These are phyloP conservation scores for Heteromeles arbutifolia DNA, from an alignment of 306 rosid genomes.

Conservation along the genomic window DNA sequence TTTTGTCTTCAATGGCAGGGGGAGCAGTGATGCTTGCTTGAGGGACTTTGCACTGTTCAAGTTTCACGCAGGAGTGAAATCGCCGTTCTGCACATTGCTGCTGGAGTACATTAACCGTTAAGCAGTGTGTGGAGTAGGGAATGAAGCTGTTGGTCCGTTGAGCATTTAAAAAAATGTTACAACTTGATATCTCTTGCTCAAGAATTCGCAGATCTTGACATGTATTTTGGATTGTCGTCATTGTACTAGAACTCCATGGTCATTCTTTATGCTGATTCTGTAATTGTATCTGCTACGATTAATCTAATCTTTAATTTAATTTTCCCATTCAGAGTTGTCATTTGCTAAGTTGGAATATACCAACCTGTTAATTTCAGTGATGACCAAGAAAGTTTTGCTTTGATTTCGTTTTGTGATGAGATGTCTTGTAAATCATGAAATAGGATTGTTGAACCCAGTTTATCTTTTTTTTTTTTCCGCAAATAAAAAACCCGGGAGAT, in stretches of 20 bases:
- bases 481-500: neutral
- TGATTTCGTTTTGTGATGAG: neutral
- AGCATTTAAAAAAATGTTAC: slow-evolving; percentile 13
- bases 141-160: slow-evolving; percentile 38
- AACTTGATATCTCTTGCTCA: slow-evolving; percentile 3
- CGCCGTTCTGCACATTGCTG: neutral
- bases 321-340: neutral
- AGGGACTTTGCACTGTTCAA: neutral
- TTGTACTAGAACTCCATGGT: neutral
- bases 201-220: neutral
- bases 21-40: slow-evolving; percentile 1
- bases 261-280: slow-evolving; percentile 9
- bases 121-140: slow-evolving; percentile 14
- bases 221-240: neutral
- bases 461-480: neutral
- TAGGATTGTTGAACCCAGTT: neutral
- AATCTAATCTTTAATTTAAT: neutral
- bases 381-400: neutral
- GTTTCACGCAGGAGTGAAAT: neutral
- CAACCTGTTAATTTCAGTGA: neutral
- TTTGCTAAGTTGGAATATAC: no score
- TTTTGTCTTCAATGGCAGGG: slow-evolving; percentile 8
- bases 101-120: slow-evolving; percentile 8
- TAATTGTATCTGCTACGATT: neutral
- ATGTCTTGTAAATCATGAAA: neutral